Percentiles rank a stretch among this genome's conserved stretches.
Evolutionary conservation across 768 basidiomycete species (phyloP).

Genomic region (Aureoboletus auriporus): DNA sequence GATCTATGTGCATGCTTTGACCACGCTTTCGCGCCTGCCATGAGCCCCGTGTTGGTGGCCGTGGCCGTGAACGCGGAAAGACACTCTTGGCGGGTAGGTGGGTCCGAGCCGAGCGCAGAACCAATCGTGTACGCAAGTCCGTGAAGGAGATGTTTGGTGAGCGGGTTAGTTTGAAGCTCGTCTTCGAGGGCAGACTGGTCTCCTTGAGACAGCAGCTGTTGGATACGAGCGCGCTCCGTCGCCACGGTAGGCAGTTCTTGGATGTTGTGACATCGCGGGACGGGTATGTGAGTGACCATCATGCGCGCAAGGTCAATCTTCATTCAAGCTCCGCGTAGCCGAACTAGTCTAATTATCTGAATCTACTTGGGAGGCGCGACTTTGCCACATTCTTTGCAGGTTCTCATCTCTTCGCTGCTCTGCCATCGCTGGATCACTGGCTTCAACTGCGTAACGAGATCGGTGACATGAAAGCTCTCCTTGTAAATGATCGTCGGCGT

Average conservation of each 20-base stretch:
- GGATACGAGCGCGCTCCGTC: slow-evolving; percentile 34
- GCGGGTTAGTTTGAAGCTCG: slow-evolving; percentile 24
- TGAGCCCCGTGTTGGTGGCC: slow-evolving; percentile 49
- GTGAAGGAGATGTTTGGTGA: slow-evolving; percentile 43
- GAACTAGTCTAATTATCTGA: too few species aligned
- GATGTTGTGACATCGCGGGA: slow-evolving; percentile 42
- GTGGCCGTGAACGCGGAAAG: slow-evolving; percentile 45
- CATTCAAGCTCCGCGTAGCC: slow-evolving; percentile 17
- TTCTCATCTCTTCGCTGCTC: slow-evolving; percentile 55
- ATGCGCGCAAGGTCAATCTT: neutral
- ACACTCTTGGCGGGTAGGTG: slow-evolving; percentile 48
- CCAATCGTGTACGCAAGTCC: slow-evolving; percentile 59
- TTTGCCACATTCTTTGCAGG: slow-evolving; percentile 67
- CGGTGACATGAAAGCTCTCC: slow-evolving; percentile 82
- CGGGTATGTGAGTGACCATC: slow-evolving; percentile 5
- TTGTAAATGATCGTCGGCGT: slow-evolving; percentile 76
- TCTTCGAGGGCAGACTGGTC: slow-evolving; percentile 8
- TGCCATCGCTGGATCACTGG: slow-evolving; percentile 88
- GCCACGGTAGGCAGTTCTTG: slow-evolving; percentile 40
- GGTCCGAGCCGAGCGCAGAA: slow-evolving; percentile 50
- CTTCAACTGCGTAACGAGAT: slow-evolving; percentile 92
- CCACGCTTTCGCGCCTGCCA: slow-evolving; percentile 62
- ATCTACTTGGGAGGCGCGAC: slow-evolving; percentile 54
- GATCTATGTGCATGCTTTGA: slow-evolving; percentile 64
- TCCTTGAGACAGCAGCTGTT: slow-evolving; percentile 8